phyloP scores from a whole-genome alignment of 2,329 filamentous ascomycete genomes.

The Colletotrichum sp. region DNA sequence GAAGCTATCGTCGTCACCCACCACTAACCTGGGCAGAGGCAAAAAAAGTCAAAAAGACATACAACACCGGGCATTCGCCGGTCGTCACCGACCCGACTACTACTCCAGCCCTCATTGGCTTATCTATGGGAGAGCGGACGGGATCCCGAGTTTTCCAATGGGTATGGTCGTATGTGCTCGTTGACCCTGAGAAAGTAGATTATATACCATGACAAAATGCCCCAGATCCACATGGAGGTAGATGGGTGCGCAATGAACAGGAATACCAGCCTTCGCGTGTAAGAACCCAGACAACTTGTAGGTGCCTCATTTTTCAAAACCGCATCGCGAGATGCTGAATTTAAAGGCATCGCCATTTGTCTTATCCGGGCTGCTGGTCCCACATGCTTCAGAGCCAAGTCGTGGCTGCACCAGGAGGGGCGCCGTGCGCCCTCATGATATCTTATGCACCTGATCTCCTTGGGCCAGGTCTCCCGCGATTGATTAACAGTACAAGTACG shows the following conservation, averaged over 20 bases:
- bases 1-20: neutral
- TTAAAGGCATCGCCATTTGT: neutral
- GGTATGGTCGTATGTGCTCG: too few relatives aligned
- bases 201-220: neutral
- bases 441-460: neutral
- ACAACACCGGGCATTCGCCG: too few relatives aligned
- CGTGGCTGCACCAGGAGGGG: neutral
- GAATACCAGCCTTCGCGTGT: neutral
- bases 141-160: neutral
- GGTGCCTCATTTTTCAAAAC: neutral
- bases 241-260: neutral
- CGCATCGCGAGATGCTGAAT: neutral
- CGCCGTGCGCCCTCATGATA: neutral
- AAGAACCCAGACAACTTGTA: neutral
- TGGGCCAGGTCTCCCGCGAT: neutral
- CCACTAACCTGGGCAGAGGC: neutral
- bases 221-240: neutral
- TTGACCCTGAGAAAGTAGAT: rapidly evolving
- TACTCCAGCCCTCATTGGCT: too few relatives aligned
- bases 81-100: too few relatives aligned
- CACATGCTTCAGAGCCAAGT: neutral
- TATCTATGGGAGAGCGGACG: neutral
- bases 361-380: neutral
- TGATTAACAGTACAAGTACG: neutral
- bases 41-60: neutral